Conservation (phyloP, 2,329 filamentous ascomycete genomes). For the Paecilomyces niveus region DNA sequence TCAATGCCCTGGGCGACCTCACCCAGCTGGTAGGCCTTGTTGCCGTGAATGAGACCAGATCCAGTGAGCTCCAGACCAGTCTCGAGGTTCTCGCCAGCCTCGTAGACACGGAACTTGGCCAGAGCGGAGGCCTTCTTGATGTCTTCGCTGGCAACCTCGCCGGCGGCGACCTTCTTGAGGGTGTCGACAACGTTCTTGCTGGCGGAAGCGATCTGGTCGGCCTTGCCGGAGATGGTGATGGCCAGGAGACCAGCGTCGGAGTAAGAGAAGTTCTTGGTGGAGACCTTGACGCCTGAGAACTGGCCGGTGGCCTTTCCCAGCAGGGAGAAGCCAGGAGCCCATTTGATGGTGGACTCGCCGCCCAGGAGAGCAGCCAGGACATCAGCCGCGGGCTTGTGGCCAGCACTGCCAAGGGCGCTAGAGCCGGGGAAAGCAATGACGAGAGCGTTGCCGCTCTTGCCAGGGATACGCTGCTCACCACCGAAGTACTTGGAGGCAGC, state of each 20-base stretch:
- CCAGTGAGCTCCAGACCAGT: slow-evolving; percentile 77
- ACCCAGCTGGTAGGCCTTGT: slow-evolving; percentile 76
- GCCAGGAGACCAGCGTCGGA: slow-evolving; percentile 89
- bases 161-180: slow-evolving; percentile 72
- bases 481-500: slow-evolving; percentile 80
- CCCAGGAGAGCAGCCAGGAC: slow-evolving; percentile 86
- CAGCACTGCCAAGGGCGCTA: slow-evolving; percentile 60
- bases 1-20: slow-evolving; percentile 73
- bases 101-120: slow-evolving; percentile 87
- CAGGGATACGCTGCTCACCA: slow-evolving; percentile 84
- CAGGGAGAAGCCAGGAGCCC: slow-evolving; percentile 86
- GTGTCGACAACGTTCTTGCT: slow-evolving; percentile 72
- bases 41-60: slow-evolving; percentile 71
- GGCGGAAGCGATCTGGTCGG: slow-evolving; percentile 63
- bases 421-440: slow-evolving; percentile 92
- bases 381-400: slow-evolving; percentile 81
- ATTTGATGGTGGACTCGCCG: slow-evolving; percentile 88
- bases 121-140: slow-evolving; percentile 85
- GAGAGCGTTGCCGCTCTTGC: slow-evolving; percentile 69
- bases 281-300: slow-evolving; percentile 59
- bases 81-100: slow-evolving; percentile 69
- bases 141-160: slow-evolving; percentile 72
- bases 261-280: slow-evolving; percentile 75
- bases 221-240: slow-evolving; percentile 71
- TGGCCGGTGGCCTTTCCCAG: slow-evolving; percentile 70